A percentile compares a stretch with the other conserved stretches of the same genome.
Evolutionary conservation across 78 protist genomes (phyloP).

Genomic region (Dictyostelium discoideum): DNA sequence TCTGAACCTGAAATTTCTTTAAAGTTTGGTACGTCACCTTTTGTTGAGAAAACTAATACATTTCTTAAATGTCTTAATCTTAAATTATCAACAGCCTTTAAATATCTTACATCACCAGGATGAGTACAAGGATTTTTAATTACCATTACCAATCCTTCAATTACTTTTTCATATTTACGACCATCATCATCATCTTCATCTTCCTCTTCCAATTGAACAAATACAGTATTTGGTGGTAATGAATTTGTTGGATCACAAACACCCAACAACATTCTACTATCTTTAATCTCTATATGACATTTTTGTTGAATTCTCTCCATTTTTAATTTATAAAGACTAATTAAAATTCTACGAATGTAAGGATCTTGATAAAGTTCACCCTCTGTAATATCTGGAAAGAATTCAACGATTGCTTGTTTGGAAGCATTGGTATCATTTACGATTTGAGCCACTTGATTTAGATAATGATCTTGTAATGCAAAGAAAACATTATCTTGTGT

Average conservation of each 20-base stretch:
- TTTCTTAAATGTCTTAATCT: not conserved
- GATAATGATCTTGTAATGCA: not conserved
- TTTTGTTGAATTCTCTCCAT: not conserved
- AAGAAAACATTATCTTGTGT: conserved; percentile 18
- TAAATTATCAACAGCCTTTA: conserved; percentile 12
- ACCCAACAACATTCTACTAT: conserved; percentile 43
- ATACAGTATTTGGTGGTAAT: conserved; percentile 34
- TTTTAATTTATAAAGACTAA: not conserved
- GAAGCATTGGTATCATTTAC: not conserved
- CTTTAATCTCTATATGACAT: not conserved
- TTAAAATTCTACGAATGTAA: not conserved
- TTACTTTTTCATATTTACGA: not conserved
- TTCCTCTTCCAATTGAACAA: conserved; percentile 4
- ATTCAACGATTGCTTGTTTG: not conserved
- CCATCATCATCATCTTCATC: not conserved
- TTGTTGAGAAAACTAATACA: conserved; percentile 63
- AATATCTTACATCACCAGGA: conserved; percentile 80
- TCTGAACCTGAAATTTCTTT: conserved; percentile 70
- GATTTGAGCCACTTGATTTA: not conserved
- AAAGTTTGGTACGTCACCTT: conserved; percentile 67
- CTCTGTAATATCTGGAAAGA: conserved; percentile 19
- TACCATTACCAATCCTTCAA: conserved; percentile 43
- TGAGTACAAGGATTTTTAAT: conserved; percentile 83
- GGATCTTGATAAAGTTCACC: conserved; percentile 14
- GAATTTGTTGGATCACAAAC: conserved; percentile 43